Conservation (phyloP, 2,329 filamentous ascomycete species). For the Nemania serpens region DNA sequence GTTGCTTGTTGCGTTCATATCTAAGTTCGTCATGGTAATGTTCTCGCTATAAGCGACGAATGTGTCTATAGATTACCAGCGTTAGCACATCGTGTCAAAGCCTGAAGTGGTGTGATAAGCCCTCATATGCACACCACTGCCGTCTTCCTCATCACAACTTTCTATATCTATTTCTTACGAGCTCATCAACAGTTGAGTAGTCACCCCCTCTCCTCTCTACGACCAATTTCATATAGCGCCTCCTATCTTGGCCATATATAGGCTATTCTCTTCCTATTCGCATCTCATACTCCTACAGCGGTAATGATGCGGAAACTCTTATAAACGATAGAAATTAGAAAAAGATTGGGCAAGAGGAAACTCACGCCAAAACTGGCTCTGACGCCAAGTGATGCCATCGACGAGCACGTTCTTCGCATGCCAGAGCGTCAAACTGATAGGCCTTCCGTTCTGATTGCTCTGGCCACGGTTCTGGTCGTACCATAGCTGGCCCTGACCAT, state of each 20-base stretch:
- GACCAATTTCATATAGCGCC: not conserved
- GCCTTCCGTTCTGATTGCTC: conserved; percentile 50
- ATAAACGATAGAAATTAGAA: too few relatives aligned
- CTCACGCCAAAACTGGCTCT: conserved; percentile 55
- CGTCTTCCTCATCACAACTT: not conserved
- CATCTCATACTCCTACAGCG: not conserved
- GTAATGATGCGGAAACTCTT: not conserved
- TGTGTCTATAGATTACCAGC: conserved; percentile 28
- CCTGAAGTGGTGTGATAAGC: not conserved
- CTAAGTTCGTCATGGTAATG: conserved; percentile 57
- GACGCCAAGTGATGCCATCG: conserved; percentile 51
- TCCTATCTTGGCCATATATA: not conserved
- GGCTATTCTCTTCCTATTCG: not conserved
- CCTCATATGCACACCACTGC: not conserved
- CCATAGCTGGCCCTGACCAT: conserved; percentile 52
- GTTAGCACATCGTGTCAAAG: not conserved
- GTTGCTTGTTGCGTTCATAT: conserved; percentile 53
- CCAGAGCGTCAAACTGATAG: conserved; percentile 52
- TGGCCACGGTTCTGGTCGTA: conserved; percentile 49
- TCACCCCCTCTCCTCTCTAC: not conserved
- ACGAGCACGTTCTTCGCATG: conserved; percentile 50
- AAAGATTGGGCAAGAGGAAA: conserved; percentile 37
- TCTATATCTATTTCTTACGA: not conserved
- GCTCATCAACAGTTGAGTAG: too few relatives aligned
- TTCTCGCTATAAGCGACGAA: conserved; percentile 52